Percentiles rank a stretch among this genome's conserved stretches.
phyloP scores from a whole-genome alignment of 2,329 filamentous ascomycete species.

The Pseudocercospora crystallina region DNA sequence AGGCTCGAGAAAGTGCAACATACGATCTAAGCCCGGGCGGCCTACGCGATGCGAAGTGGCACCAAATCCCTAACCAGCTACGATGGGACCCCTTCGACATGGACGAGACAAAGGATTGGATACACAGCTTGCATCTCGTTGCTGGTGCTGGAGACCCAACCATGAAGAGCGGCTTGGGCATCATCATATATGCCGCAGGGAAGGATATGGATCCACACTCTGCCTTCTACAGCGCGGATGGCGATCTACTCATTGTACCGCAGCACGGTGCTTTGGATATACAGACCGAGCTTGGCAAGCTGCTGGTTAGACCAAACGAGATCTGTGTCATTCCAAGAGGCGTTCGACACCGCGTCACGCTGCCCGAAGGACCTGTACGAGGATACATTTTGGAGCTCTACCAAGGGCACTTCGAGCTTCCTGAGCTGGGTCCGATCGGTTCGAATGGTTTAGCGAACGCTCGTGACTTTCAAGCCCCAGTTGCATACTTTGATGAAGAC shows the following conservation, averaged over 20 bases:
- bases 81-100: constrained; percentile 78
- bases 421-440: constrained; percentile 66
- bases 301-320: constrained; percentile 67
- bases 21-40: constrained; percentile 53
- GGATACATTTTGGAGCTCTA: constrained; percentile 69
- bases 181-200: constrained; percentile 77
- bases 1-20: constrained; percentile 48
- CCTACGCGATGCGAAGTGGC: constrained; percentile 45
- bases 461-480: constrained; percentile 64
- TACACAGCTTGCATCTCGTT: constrained; percentile 68
- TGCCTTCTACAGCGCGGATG: constrained; percentile 80
- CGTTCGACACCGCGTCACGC: constrained; percentile 61
- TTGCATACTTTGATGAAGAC: constrained; percentile 57
- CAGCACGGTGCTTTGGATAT: constrained; percentile 66
- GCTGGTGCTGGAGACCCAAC: constrained; percentile 78
- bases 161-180: constrained; percentile 75
- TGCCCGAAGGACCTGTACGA: constrained; percentile 60
- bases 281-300: constrained; percentile 65
- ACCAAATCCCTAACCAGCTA: constrained; percentile 77
- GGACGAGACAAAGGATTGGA: constrained; percentile 67
- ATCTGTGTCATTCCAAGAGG: constrained; percentile 66
- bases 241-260: constrained; percentile 65
- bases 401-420: constrained; percentile 63
- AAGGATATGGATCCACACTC: constrained; percentile 71
- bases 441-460: constrained; percentile 65